Percentiles rank a stretch among this genome's conserved stretches.
Conservation (phyloP, 768 basidiomycete genomes). For the Leccinum disarticulatum region DNA sequence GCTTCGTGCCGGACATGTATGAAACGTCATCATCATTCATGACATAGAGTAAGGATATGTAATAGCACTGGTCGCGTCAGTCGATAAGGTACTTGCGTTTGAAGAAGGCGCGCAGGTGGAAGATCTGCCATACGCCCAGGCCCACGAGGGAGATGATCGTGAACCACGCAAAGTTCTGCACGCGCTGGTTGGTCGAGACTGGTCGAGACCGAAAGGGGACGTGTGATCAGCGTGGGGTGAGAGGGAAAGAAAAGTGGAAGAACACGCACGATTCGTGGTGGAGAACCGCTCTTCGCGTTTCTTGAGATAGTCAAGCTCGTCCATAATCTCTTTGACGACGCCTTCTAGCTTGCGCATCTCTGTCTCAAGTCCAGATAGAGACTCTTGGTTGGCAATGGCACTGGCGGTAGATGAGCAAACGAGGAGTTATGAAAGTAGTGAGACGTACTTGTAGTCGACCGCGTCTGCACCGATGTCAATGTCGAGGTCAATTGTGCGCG, state of each 20-base stretch:
- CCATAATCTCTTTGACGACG: constrained; percentile 89
- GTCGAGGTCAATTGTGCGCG: constrained; percentile 85
- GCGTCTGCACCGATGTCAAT: constrained; percentile 98
- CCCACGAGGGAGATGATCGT: constrained; percentile 74
- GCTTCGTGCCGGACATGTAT: not conserved
- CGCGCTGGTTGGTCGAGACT: constrained; percentile 92
- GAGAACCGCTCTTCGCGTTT: constrained; percentile 86
- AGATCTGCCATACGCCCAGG: constrained; percentile 91
- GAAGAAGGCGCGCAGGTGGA: constrained; percentile 94
- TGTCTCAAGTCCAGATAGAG: constrained; percentile 90
- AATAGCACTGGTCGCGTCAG: constrained; percentile 34
- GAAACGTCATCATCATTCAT: not conserved
- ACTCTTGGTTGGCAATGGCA: constrained; percentile 98
- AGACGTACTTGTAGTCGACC: constrained; percentile 93
- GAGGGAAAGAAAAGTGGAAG: not conserved
- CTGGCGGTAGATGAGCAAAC: constrained; percentile 38
- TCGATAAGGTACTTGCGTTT: constrained; percentile 94
- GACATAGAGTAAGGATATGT: not conserved
- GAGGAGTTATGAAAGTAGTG: not conserved
- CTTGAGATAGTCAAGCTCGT: constrained; percentile 92
- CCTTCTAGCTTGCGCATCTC: constrained; percentile 99
- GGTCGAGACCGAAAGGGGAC: not conserved
- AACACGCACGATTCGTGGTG: constrained; percentile 79
- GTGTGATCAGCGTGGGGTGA: not conserved
- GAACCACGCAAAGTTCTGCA: constrained; percentile 92